Evolutionary conservation across 345 rosid species (phyloP), one percentile per base, ranked within the genome.

Genomic region (Dipteronia sinensis): DNA sequence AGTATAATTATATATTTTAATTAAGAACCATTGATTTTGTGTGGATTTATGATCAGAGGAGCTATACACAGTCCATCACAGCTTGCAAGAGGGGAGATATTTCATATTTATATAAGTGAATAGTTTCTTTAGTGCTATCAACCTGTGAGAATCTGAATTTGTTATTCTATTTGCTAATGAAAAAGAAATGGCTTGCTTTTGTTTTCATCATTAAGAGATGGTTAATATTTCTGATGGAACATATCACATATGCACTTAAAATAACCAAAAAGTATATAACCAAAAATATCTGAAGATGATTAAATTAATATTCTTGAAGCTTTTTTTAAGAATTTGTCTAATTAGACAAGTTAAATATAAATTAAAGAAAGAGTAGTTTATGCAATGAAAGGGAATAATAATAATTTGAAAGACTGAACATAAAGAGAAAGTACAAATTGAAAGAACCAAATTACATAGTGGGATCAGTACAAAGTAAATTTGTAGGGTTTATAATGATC

Each of bases 401-500:
- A 15, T 11, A 10, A n/a, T 6, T 3, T 22, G 20, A 31, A 20
- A 75, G 66, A 62, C 6, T 2, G 31, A 27, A 38, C 20, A 12
- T 29, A 20, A 42, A 71, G n/a, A n/a, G 6, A 64, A 1, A 34
- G 16, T 74, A 12, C 44, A 19, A 38, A 58, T 15, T 27, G 56
- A 66, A 8, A 34, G 47, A 66, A 66, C 17, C 53, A 46, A 62
- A 23, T 6, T 42, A 71, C 10, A 61, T 47, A 65, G 75, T 78
- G 83, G 83, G 75, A 9, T 42, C 2, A 77, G 67, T 42, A 47
- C 1, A 62, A 73, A 42, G 71, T 58, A 5, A 78, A 44, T 68
- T 71, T 73, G 79, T 69, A 69, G 82, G 88, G 80, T 65, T 80
- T 56, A 77, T 27, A 70, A 38, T 55, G 67, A 78, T 62, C 51